Evolutionary conservation across 106 monocot genomes (phyloP), one percentile per base, ranked within the genome.

Genomic region (Dioscorea alata): DNA sequence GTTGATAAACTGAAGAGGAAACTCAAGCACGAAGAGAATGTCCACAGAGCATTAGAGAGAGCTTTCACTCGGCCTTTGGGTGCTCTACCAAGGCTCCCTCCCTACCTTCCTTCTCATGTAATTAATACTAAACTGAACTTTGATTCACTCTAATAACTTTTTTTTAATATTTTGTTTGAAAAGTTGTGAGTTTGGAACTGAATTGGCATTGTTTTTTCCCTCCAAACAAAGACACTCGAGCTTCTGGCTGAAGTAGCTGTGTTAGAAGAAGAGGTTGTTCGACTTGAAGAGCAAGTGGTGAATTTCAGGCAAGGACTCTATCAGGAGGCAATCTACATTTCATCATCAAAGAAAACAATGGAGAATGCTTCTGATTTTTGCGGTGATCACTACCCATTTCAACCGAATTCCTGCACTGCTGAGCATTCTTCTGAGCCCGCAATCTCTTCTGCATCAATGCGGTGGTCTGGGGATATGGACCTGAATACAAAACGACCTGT

Each of bases 161-260:
- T 63, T 21, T 13, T 42, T 42, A n/a, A n/a, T 42, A 8, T 42
- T 42, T 28, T 42, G 50, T 69, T 28, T 42, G 42, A 42, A 42
- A 6, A 53, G 25, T 42, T 42, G 42, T 42, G 13, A 60, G 32
- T 74, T 72, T 17, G 62, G 23, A 73, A 8, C 42, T 42, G 42
- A 42, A 35, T 76, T 25, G 28, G 25, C 18, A 33, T 66, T 70
- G 42, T 70, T 28, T 49, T 69, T 71, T 16, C 51, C 51, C 20
- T 72, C 73, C 25, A 4, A n/a, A 57, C 28, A 48, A 86, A 89
- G 97, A 92, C 79, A 34, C 64, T 99, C 56, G 89, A 89, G 78
- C 92, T 99, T 60, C 77, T 99, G 9, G 97, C 89, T n/a, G 97
- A 99, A 69, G 92, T 99, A 12, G 97, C 97, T 1, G 83, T 92